Percentiles rank a stretch among this genome's conserved stretches.
Conservation (phyloP, 78 protist genomes). For the Dictyostelium citrinum region DNA sequence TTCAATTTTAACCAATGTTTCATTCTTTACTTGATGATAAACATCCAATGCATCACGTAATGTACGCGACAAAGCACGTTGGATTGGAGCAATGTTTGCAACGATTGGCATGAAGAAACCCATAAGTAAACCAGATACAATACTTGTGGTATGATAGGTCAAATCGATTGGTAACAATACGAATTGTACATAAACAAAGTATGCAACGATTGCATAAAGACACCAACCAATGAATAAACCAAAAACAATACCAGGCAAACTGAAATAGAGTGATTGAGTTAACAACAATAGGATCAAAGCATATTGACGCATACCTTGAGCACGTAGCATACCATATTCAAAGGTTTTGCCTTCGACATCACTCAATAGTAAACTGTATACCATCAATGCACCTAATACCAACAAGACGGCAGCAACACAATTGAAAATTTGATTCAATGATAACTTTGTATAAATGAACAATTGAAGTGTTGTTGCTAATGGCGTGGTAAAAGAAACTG, state of each 20-base stretch:
- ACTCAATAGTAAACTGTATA: slow-evolving; percentile 87
- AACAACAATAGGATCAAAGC: slow-evolving; percentile 49
- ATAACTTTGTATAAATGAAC: slow-evolving; percentile 56
- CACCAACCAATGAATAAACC: slow-evolving; percentile 80
- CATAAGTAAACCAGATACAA: slow-evolving; percentile 63
- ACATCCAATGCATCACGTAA: slow-evolving; percentile 92
- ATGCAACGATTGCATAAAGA: slow-evolving; percentile 48
- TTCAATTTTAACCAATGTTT: slow-evolving; percentile 82
- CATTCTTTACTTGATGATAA: slow-evolving; percentile 83
- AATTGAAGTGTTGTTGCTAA: slow-evolving; percentile 44
- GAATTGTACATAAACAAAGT: slow-evolving; percentile 49
- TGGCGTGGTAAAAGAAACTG: slow-evolving; percentile 65
- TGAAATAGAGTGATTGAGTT: slow-evolving; percentile 80
- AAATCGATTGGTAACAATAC: slow-evolving; percentile 77
- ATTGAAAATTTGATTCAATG: slow-evolving; percentile 79
- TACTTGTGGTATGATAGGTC: slow-evolving; percentile 15
- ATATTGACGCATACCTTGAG: slow-evolving; percentile 89
- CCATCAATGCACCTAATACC: slow-evolving; percentile 87
- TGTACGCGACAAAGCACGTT: slow-evolving; percentile 85
- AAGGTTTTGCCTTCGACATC: slow-evolving; percentile 93
- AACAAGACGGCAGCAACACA: slow-evolving; percentile 72
- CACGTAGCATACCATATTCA: slow-evolving; percentile 95
- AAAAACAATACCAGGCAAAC: slow-evolving; percentile 86
- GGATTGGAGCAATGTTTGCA: slow-evolving; percentile 73
- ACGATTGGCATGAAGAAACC: slow-evolving; percentile 73